Conservation (phyloP, 352 stramenopile genomes). For the Thalassiosira mediterranea region DNA sequence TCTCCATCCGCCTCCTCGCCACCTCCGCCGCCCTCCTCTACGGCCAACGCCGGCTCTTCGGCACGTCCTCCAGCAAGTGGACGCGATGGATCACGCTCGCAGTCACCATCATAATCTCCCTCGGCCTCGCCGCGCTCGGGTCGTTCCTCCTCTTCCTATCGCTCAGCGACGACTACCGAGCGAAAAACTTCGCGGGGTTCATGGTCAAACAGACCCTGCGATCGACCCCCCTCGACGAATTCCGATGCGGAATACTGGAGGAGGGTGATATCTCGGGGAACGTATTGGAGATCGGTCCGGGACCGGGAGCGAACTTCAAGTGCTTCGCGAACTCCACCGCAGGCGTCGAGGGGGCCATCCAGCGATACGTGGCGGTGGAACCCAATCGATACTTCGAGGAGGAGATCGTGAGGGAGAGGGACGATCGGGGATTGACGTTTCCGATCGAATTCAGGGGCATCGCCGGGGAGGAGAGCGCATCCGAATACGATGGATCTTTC, state of each 20-base stretch:
- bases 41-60: conserved; percentile 26
- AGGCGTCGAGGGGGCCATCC: conserved; percentile 8
- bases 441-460: conserved; percentile 39
- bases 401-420: conserved; percentile 35
- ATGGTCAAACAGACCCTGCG: conserved; percentile 28
- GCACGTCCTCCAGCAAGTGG: conserved; percentile 31
- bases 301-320: conserved; percentile 48
- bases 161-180: conserved; percentile 25
- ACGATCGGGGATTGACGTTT: conserved; percentile 36
- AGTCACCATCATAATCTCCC: conserved; percentile 24
- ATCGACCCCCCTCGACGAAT: conserved; percentile 23
- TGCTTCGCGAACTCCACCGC: conserved; percentile 29
- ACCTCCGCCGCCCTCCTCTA: conserved; percentile 36
- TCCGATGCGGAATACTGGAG: conserved; percentile 32
- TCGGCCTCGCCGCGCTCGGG: conserved; percentile 17
- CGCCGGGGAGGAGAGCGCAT: conserved; percentile 40
- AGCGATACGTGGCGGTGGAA: conserved; percentile 45
- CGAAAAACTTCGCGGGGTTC: conserved; percentile 28
- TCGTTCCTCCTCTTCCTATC: conserved; percentile 30
- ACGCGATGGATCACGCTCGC: conserved; percentile 29
- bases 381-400: conserved; percentile 50
- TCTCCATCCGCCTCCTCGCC: conserved; percentile 34
- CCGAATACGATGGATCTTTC: conserved; percentile 31
- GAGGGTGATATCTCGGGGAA: conserved; percentile 20
- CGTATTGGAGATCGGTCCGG: conserved; percentile 42